Conservation (phyloP, 805 yeast genomes). For the Blastobotrys parvus region DNA sequence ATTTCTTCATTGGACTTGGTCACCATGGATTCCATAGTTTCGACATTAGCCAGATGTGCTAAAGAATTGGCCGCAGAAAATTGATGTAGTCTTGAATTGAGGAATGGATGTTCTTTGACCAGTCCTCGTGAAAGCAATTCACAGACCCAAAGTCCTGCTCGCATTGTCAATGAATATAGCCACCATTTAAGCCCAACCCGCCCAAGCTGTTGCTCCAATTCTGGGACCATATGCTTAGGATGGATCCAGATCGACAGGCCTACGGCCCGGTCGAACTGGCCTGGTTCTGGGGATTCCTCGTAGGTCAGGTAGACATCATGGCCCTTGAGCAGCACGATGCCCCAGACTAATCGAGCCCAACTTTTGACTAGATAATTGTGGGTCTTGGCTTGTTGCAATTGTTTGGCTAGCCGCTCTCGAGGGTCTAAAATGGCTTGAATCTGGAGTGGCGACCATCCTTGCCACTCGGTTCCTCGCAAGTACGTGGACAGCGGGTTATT, state of each 20-base stretch:
- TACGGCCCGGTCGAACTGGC: background rate
- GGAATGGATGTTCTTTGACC: slow-evolving; percentile 6
- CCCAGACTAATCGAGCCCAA: background rate
- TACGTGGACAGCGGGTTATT: background rate
- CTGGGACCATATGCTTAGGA: slow-evolving; percentile 3
- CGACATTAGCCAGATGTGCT: background rate
- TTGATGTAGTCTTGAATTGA: slow-evolving; percentile 5
- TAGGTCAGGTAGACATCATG: background rate
- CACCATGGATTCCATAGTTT: background rate
- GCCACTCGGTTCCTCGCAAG: background rate
- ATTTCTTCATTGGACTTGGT: background rate
- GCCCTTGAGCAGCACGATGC: background rate
- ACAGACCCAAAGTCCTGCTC: background rate
- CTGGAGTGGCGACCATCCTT: background rate
- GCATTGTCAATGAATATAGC: background rate
- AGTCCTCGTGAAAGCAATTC: too few species aligned
- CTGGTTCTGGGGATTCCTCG: background rate
- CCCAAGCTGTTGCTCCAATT: slow-evolving; percentile 1
- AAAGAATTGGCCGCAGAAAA: background rate
- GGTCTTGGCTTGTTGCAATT: background rate
- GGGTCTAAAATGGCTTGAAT: background rate
- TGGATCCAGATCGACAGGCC: slow-evolving; percentile 9
- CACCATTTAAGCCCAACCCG: slow-evolving; percentile 1
- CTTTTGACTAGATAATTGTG: background rate
- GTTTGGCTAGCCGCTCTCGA: background rate